These are phyloP conservation scores for Oryza meridionalis DNA, from an alignment of 176 grass and related monocot species.

Conservation along the genomic window DNA sequence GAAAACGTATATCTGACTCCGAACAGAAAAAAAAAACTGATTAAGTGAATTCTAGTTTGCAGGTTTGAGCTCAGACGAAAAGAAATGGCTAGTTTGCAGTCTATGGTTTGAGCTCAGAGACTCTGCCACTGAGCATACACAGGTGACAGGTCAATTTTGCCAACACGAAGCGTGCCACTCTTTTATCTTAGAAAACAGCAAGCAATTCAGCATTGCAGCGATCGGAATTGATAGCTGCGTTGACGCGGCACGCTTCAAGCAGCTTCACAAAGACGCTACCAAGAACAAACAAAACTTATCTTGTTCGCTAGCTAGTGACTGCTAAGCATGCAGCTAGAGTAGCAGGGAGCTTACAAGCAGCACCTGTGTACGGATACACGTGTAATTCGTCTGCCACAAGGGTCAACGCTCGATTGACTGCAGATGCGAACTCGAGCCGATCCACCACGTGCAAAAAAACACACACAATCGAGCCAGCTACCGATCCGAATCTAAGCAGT, in stretches of 20 bases:
- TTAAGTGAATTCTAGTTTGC: not conserved
- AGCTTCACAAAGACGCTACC: not conserved
- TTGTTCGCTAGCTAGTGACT: not conserved
- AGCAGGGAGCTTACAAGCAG: not conserved
- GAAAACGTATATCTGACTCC: constrained; percentile 89
- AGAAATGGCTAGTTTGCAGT: not conserved
- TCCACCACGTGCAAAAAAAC: constrained; percentile 11
- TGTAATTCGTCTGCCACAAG: not conserved
- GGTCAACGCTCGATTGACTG: not conserved
- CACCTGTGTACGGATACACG: not conserved
- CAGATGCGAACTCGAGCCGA: not conserved
- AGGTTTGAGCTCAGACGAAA: not conserved
- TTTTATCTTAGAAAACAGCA: not conserved
- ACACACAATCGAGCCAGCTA: not conserved
- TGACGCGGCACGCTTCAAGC: not conserved
- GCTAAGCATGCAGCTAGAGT: not conserved
- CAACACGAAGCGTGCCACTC: not conserved
- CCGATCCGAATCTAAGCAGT: not conserved
- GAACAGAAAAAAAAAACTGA: not conserved
- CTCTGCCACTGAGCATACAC: not conserved
- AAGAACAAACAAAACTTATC: not conserved
- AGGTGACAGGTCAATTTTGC: not conserved
- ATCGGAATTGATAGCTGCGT: not conserved
- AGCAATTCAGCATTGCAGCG: not conserved
- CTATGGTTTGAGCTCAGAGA: not conserved